A percentile compares a stretch with the other conserved stretches of the same genome.
Conservation (phyloP, 2,329 filamentous ascomycete genomes). For the Exutisphaerella laricina region DNA sequence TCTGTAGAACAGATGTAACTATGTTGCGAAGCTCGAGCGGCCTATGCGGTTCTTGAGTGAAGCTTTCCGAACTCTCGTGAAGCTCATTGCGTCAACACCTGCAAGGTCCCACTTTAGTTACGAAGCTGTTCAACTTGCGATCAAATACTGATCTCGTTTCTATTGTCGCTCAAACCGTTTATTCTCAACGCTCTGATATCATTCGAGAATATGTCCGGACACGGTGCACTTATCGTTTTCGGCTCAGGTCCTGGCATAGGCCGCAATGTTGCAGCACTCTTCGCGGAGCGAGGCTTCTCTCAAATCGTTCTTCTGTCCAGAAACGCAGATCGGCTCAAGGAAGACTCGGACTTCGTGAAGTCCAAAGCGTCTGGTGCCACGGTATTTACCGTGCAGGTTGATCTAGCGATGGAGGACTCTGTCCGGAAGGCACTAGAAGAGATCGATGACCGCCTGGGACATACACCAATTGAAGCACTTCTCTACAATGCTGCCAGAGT, state of each 20-base stretch:
- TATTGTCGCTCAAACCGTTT: background rate
- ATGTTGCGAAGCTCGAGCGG: too few species aligned
- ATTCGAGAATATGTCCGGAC: conserved; percentile 2
- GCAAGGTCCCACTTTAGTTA: too few species aligned
- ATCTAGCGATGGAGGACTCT: conserved; percentile 38
- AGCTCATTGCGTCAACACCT: background rate
- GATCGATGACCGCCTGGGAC: conserved; percentile 35
- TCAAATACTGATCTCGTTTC: background rate
- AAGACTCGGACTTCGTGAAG: conserved; percentile 22
- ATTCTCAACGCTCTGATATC: background rate
- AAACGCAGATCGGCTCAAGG: conserved; percentile 19
- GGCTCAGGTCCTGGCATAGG: conserved; percentile 31
- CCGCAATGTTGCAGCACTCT: conserved; percentile 25
- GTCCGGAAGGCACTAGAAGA: conserved; percentile 37
- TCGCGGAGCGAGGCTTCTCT: conserved; percentile 25
- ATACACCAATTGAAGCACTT: conserved; percentile 39
- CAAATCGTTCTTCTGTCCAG: conserved; percentile 25
- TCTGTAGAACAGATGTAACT: too few species aligned
- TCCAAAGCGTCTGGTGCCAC: conserved; percentile 14
- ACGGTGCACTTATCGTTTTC: conserved; percentile 25
- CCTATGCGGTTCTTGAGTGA: too few species aligned
- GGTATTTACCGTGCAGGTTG: conserved; percentile 39
- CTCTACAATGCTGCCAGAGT: conserved; percentile 50
- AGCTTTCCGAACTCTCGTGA: background rate
- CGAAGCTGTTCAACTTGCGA: background rate